These are phyloP conservation scores for Exsudoporus frostii DNA, from an alignment of 768 basidiomycete genomes.

Conservation along the genomic window DNA sequence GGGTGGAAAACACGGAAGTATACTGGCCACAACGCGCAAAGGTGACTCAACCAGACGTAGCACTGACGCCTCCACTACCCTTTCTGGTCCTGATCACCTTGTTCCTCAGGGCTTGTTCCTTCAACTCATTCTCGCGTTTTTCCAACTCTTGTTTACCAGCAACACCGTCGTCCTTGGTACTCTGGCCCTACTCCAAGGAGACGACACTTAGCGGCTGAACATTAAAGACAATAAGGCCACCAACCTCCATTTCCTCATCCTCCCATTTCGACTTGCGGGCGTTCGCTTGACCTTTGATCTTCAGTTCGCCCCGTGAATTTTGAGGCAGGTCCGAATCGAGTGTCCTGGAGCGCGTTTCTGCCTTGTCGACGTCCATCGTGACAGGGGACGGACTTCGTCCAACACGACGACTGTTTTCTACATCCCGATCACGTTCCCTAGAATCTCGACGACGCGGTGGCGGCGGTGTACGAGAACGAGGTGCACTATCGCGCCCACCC, in stretches of 20 bases:
- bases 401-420: slow-evolving; percentile 17
- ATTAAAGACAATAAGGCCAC: slow-evolving; percentile 8
- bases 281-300: slow-evolving; percentile 73
- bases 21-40: slow-evolving; percentile 15
- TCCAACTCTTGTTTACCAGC: slow-evolving; percentile 48
- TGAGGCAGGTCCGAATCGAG: slow-evolving; percentile 31
- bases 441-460: slow-evolving; percentile 33
- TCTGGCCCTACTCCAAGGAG: slow-evolving; percentile 20
- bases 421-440: slow-evolving; percentile 21
- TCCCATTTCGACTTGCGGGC: slow-evolving; percentile 56
- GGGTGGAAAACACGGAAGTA: slow-evolving; percentile 15
- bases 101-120: slow-evolving; percentile 77
- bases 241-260: slow-evolving; percentile 32
- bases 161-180: slow-evolving; percentile 2
- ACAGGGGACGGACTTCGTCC: slow-evolving; percentile 28
- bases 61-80: slow-evolving; percentile 29
- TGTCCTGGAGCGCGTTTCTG: slow-evolving; percentile 21
- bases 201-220: slow-evolving; percentile 6
- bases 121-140: slow-evolving; percentile 73
- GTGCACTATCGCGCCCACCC: slow-evolving; percentile 26
- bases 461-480: slow-evolving; percentile 35
- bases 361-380: slow-evolving; percentile 23
- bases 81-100: slow-evolving; percentile 77
- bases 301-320: slow-evolving; percentile 49
- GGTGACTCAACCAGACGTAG: slow-evolving; percentile 19